Evolutionary conservation across 2,329 filamentous ascomycete genomes (phyloP).

Genomic region (Nigrospora sphaerica): DNA sequence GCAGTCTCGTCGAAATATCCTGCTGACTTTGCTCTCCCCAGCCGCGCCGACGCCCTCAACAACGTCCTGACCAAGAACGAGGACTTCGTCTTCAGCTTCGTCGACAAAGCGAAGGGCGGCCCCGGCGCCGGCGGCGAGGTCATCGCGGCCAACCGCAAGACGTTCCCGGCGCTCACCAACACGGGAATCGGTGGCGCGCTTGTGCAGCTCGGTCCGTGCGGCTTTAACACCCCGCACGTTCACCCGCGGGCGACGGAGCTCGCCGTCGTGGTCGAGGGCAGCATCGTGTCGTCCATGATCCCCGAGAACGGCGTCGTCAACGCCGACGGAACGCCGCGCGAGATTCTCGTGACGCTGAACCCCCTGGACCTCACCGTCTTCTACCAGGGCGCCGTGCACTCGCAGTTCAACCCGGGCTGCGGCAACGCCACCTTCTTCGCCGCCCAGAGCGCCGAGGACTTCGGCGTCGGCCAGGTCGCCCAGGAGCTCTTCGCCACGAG

Average conservation of each 20-base stretch:
- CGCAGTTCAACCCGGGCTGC: constrained; percentile 49
- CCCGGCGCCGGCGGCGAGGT: constrained; percentile 39
- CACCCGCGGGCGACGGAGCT: constrained; percentile 48
- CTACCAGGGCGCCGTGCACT: constrained; percentile 47
- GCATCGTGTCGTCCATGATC: constrained; percentile 42
- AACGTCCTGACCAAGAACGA: constrained; percentile 32
- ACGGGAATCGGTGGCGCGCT: constrained; percentile 43
- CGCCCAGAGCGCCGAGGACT: constrained; percentile 41
- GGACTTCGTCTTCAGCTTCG: constrained; percentile 45
- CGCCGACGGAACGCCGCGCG: constrained; percentile 27
- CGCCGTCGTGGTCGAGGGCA: constrained; percentile 41
- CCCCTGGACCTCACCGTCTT: constrained; percentile 45
- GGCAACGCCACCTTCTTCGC: constrained; percentile 42
- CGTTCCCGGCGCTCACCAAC: constrained; percentile 48
- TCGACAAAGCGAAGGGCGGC: constrained; percentile 14
- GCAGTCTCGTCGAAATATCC: no score
- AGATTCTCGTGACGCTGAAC: constrained; percentile 26
- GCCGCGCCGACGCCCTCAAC: constrained; percentile 33
- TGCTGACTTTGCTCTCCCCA: constrained; percentile 8
- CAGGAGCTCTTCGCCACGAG: constrained; percentile 42
- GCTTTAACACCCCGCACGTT: constrained; percentile 50
- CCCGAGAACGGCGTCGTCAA: constrained; percentile 42
- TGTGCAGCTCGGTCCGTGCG: constrained; percentile 43
- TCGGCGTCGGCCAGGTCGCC: constrained; percentile 41
- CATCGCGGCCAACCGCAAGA: constrained; percentile 45